A percentile compares a stretch with the other conserved stretches of the same genome.
Evolutionary conservation across 1,284 basidiomycete genomes (phyloP).

Genomic region (Cutaneotrichosporon mucoides): DNA sequence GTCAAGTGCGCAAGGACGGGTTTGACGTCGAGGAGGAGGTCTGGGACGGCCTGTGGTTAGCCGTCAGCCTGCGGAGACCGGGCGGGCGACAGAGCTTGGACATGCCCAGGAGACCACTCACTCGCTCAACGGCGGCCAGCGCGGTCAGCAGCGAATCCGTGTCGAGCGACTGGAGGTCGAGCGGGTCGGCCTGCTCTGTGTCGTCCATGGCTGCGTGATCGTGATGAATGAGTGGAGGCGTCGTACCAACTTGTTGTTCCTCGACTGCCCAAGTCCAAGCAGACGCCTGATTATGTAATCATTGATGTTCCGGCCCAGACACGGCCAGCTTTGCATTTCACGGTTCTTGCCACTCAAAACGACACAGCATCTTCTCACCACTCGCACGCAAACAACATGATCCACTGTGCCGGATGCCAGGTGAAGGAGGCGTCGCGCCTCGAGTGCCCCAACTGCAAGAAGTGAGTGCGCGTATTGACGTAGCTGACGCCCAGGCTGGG

Average conservation of each 20-base stretch:
- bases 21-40: conserved; percentile 35
- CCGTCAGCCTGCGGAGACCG: background rate
- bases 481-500: conserved; percentile 37
- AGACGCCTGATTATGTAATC: too few relatives aligned
- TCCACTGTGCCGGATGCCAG: conserved; percentile 42
- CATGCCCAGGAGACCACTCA: too few relatives aligned
- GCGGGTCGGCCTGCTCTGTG: conserved; percentile 16
- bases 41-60: conserved; percentile 34
- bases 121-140: conserved; percentile 38
- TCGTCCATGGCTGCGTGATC: too few relatives aligned
- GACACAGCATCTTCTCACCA: background rate
- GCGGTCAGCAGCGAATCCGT: conserved; percentile 35
- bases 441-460: conserved; percentile 50
- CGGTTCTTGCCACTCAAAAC: too few relatives aligned
- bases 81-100: background rate
- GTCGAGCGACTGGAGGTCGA: conserved; percentile 39
- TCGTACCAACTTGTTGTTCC: too few relatives aligned
- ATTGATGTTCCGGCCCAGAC: too few relatives aligned
- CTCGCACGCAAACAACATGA: background rate
- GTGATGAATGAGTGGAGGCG: too few relatives aligned
- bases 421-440: conserved; percentile 47
- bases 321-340: too few relatives aligned
- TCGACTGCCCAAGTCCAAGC: too few relatives aligned
- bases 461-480: conserved; percentile 28
- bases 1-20: conserved; percentile 38